Evolutionary conservation across 2,329 filamentous ascomycete species (phyloP).

Genomic region (Trichoderma citrinoviride): DNA sequence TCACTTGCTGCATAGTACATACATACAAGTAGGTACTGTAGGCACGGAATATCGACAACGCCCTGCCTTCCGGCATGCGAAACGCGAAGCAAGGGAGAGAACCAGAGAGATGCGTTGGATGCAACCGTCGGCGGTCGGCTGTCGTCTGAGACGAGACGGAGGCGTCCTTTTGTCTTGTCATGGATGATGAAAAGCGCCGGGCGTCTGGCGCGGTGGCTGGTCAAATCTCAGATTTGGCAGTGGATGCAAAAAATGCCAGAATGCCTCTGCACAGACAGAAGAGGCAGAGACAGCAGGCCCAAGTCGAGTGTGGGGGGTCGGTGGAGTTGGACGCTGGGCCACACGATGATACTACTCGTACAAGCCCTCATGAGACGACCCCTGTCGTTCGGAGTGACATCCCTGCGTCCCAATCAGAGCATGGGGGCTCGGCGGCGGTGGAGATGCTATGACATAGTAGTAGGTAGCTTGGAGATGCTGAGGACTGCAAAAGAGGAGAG

Average conservation of each 20-base stretch:
- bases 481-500: background rate
- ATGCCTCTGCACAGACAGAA: background rate
- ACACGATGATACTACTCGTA: no score
- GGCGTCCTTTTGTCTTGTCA: constrained; percentile 12
- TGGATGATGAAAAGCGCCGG: background rate
- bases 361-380: constrained; percentile 4
- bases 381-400: constrained; percentile 21
- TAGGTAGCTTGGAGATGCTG: constrained; percentile 9
- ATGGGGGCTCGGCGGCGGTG: background rate
- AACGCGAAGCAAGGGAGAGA: background rate
- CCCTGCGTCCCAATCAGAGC: constrained; percentile 14
- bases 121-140: background rate
- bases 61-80: constrained; percentile 8
- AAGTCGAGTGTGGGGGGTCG: background rate
- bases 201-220: constrained; percentile 14
- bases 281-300: no score
- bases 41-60: no score
- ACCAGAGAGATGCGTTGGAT: constrained; percentile 1
- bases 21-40: no score
- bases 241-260: background rate
- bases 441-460: constrained; percentile 22
- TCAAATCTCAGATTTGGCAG: constrained; percentile 13
- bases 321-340: background rate
- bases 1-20: background rate
- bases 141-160: constrained; percentile 17